Evolutionary conservation across 2,329 filamentous ascomycete genomes (phyloP), one percentile per base, ranked within the genome.

Genomic region (Lecanicillium sp.): DNA sequence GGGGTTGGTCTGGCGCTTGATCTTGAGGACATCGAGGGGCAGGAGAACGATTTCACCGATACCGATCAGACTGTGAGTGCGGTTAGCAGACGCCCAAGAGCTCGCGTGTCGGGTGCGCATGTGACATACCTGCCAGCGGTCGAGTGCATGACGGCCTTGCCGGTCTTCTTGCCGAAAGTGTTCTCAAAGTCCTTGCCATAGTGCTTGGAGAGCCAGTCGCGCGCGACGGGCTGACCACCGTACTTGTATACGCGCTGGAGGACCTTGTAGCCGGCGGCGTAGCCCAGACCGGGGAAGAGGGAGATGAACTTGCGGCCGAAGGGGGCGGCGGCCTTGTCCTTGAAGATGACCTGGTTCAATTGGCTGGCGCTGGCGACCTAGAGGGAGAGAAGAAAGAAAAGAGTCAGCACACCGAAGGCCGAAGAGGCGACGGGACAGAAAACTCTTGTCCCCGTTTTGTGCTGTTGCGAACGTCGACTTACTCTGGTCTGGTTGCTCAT

Each of bases 171-270:
- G 64, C 93, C 93, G 62, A 98, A 98, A 10, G 89, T 81, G 57
- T 76, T 73, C 68, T 97, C 91, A 65, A 98, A 98, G 57, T 84
- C 77, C 59, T 80, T 77, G 57, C 87, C 86, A 64, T 95, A 84
- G 75, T 97, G 78, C 63, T 78, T 70, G 44, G 79, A 78, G 44
- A 98, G 79, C 70, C 86, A 96, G 71, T 98, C 93, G 47, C 91
- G 85, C 32, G 88, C 90, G 60, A 96, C 87, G 37, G 93, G 93
- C 74, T 98, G 93, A 43, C 93, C 93, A 57, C 93, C 93, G 64
- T 96, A 98, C 74, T 98, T 98, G 80, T 98, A 98, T 65, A 98
- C 83, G 67, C 93, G 79, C 79, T 98, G 93, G 49, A 95, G 81
- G 54, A 97, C 77, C 79, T 98, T 98, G 78, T 98, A 98, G 53